These are phyloP conservation scores for Haplographium delicatum DNA, from an alignment of 495 filamentous ascomycete genomes.

Conservation along the genomic window DNA sequence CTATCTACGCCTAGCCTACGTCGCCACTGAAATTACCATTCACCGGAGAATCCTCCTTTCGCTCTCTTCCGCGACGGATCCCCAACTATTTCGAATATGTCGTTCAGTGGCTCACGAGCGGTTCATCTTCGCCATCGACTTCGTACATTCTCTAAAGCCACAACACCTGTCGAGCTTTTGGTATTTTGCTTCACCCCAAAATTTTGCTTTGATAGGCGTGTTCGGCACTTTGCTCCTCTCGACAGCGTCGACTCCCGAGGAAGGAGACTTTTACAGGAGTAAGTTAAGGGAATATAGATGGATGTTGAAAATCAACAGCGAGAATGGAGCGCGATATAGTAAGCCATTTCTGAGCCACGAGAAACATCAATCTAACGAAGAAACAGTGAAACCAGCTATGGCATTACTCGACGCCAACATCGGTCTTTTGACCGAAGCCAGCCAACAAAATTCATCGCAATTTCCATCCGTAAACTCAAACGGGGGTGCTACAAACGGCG, in stretches of 20 bases:
- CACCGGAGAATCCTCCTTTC: slow-evolving; percentile 75
- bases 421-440: slow-evolving; percentile 11
- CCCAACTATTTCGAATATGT: slow-evolving; percentile 85
- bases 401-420: slow-evolving; percentile 23
- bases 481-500: too few relatives aligned
- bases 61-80: slow-evolving; percentile 43
- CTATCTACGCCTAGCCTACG: slow-evolving; percentile 76
- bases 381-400: slow-evolving; percentile 23
- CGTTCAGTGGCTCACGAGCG: slow-evolving; percentile 81
- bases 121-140: slow-evolving; percentile 70
- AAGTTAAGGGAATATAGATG: slow-evolving; percentile 86
- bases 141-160: slow-evolving; percentile 66
- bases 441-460: too few relatives aligned
- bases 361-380: background rate
- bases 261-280: slow-evolving; percentile 86
- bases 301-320: slow-evolving; percentile 83
- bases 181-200: slow-evolving; percentile 76
- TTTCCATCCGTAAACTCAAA: too few relatives aligned
- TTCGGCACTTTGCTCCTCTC: slow-evolving; percentile 79
- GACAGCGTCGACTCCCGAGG: slow-evolving; percentile 74
- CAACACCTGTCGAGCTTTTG: slow-evolving; percentile 71
- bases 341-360: background rate
- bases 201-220: slow-evolving; percentile 74
- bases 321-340: slow-evolving; percentile 51
- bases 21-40: slow-evolving; percentile 77